These are phyloP conservation scores for Zygoascus tannicola DNA, from an alignment of 805 yeast species.

Conservation along the genomic window DNA sequence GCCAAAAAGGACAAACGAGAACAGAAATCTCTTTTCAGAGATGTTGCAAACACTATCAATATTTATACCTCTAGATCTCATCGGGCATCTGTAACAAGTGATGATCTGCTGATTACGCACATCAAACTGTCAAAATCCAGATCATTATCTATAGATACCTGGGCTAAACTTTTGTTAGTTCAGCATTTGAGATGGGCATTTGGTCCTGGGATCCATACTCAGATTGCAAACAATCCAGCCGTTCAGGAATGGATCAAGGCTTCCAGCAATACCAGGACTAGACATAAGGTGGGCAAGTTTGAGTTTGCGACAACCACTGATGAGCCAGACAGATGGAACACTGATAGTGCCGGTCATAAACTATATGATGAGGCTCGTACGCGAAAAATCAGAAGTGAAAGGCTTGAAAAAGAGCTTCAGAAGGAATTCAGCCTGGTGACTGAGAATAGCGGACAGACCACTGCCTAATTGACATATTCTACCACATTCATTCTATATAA, in stretches of 20 bases:
- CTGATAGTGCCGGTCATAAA: neutral
- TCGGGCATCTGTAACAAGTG: constrained; percentile 19
- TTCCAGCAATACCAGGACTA: neutral
- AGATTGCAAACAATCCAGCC: constrained; percentile 27
- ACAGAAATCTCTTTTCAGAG: constrained; percentile 50
- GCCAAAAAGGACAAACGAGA: constrained; percentile 57
- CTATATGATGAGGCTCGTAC: neutral
- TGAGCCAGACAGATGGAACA: constrained; percentile 15
- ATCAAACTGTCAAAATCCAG: constrained; percentile 19
- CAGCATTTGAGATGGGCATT: constrained; percentile 30
- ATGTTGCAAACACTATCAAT: constrained; percentile 42
- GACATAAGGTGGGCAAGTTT: neutral
- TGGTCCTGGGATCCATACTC: constrained; percentile 29
- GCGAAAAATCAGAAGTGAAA: neutral
- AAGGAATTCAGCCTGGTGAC: neutral
- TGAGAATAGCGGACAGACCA: neutral
- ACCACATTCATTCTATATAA: too few species aligned
- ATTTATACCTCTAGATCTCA: constrained; percentile 29
- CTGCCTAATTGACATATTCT: too few species aligned
- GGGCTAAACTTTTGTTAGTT: constrained; percentile 26
- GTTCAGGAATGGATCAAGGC: constrained; percentile 17
- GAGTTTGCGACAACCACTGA: constrained; percentile 24
- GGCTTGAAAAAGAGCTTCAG: constrained; percentile 4
- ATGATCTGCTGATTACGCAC: constrained; percentile 20
- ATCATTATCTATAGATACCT: constrained; percentile 24